Percentiles rank a stretch among this genome's conserved stretches.
Conservation (phyloP, 2,329 filamentous ascomycete genomes). For the Zymoseptoria ardabiliae region DNA sequence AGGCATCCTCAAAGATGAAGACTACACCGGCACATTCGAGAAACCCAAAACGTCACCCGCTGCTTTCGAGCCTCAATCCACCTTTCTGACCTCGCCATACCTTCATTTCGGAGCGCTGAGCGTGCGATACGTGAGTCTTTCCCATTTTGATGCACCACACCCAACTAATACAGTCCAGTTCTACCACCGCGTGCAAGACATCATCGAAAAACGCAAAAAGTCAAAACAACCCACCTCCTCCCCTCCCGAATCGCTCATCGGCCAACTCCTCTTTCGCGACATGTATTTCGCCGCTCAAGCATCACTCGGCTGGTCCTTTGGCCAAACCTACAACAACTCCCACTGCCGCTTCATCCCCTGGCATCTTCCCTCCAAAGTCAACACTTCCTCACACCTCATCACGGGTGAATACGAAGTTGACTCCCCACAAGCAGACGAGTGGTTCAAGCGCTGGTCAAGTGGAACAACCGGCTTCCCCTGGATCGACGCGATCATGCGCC, state of each 20-base stretch:
- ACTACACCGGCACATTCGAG: slow-evolving; percentile 65
- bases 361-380: slow-evolving; percentile 61
- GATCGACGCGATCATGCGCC: slow-evolving; percentile 75
- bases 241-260: slow-evolving; percentile 62
- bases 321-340: slow-evolving; percentile 57
- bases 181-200: slow-evolving; percentile 62
- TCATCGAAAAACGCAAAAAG: slow-evolving; percentile 50
- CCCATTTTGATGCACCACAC: too few relatives aligned
- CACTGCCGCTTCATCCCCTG: slow-evolving; percentile 70
- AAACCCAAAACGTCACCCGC: slow-evolving; percentile 71
- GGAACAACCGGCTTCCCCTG: slow-evolving; percentile 70
- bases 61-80: slow-evolving; percentile 64
- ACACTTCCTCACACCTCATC: slow-evolving; percentile 40
- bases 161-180: too few relatives aligned
- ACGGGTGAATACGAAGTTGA: slow-evolving; percentile 60
- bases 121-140: slow-evolving; percentile 48
- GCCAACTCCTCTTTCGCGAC: slow-evolving; percentile 69
- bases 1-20: slow-evolving; percentile 52
- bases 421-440: slow-evolving; percentile 52
- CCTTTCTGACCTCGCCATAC: slow-evolving; percentile 65
- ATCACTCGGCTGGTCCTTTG: slow-evolving; percentile 55
- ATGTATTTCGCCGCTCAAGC: slow-evolving; percentile 80
- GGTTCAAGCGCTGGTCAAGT: slow-evolving; percentile 61
- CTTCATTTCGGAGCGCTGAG: slow-evolving; percentile 67
- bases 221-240: slow-evolving; percentile 45